Evolutionary conservation across 176 grass and related monocot species (phyloP).

Genomic region (Miscanthus lutarioriparius): DNA sequence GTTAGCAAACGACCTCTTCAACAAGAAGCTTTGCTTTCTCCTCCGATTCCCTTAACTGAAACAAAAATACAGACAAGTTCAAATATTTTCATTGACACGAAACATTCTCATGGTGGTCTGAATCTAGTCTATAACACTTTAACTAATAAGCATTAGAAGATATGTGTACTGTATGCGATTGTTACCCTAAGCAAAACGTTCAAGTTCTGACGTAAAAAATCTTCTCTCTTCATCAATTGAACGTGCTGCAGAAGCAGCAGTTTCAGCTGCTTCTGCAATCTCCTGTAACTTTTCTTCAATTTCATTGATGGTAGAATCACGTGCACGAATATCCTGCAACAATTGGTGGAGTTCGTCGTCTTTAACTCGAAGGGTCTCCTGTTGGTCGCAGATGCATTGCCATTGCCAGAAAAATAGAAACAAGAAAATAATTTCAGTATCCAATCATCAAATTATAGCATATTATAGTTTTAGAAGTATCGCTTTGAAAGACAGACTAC

Average conservation of each 20-base stretch:
- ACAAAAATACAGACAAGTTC: constrained; percentile 5
- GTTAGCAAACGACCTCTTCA: constrained; percentile 70
- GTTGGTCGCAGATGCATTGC: constrained; percentile 28
- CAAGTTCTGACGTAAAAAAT: constrained; percentile 59
- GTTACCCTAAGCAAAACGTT: constrained; percentile 65
- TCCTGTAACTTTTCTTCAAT: constrained; percentile 86
- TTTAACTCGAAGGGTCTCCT: constrained; percentile 94
- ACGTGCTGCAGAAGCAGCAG: constrained; percentile 77
- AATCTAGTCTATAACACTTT: not conserved
- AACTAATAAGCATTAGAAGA: not conserved
- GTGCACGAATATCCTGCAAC: constrained; percentile 71
- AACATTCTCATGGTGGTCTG: constrained; percentile 1
- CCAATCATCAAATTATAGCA: not conserved
- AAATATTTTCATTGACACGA: constrained; percentile 19
- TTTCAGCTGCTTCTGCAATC: constrained; percentile 84
- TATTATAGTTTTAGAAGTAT: not conserved
- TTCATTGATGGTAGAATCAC: constrained; percentile 77
- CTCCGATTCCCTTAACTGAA: constrained; percentile 67
- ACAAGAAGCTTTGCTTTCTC: constrained; percentile 57
- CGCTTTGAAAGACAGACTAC: not conserved
- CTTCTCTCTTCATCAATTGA: constrained; percentile 91
- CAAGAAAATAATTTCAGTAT: constrained; percentile 35
- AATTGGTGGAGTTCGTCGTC: constrained; percentile 49
- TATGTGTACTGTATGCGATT: not conserved
- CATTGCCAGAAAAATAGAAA: not conserved